Percentiles rank a stretch among this genome's conserved stretches.
phyloP scores from a whole-genome alignment of 2,329 filamentous ascomycete species.

The Neonectria faginata region DNA sequence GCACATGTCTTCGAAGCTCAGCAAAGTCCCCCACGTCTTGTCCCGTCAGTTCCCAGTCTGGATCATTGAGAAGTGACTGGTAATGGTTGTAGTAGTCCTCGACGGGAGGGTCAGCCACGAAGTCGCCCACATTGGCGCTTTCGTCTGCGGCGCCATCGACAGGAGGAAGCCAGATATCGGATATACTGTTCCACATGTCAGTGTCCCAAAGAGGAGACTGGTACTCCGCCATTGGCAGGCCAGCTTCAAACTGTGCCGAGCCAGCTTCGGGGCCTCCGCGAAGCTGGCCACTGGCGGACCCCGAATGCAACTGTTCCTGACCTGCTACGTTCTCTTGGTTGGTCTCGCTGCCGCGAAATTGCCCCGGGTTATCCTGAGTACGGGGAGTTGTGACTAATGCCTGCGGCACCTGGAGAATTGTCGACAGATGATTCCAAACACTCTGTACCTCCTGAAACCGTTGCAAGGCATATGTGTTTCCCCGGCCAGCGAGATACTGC shows the following conservation, averaged over 20 bases:
- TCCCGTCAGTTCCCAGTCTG: slow-evolving; percentile 11
- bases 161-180: slow-evolving; percentile 12
- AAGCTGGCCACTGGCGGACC: neutral
- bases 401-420: no score
- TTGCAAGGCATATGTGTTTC: no score
- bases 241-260: neutral
- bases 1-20: slow-evolving; percentile 12
- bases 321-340: neutral
- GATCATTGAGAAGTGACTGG: slow-evolving; percentile 13
- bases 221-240: neutral
- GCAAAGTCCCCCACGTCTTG: slow-evolving; percentile 25
- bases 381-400: no score
- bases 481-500: no score
- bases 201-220: neutral
- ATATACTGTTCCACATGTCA: slow-evolving; percentile 4
- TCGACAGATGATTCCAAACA: no score
- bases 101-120: slow-evolving; percentile 6
- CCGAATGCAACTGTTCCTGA: neutral
- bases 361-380: no score
- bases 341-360: neutral
- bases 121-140: neutral
- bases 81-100: slow-evolving; percentile 16
- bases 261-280: neutral
- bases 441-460: no score
- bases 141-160: neutral